These are phyloP conservation scores for Trichophyton schoenleinii DNA, from an alignment of 2,329 filamentous ascomycete species.

Conservation along the genomic window DNA sequence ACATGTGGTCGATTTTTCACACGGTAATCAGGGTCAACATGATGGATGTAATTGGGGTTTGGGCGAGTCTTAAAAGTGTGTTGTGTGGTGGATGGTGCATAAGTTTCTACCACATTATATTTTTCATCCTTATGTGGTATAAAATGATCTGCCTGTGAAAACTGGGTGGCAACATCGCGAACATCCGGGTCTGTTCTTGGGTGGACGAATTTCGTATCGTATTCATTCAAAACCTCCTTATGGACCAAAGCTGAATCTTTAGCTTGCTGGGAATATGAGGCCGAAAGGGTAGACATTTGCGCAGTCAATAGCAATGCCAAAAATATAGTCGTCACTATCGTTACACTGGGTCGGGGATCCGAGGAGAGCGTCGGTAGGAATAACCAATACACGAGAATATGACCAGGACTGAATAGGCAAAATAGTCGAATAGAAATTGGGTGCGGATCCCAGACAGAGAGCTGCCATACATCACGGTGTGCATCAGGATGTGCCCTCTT, in stretches of 20 bases:
- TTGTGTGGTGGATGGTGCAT: constrained; percentile 50
- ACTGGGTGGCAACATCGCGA: constrained; percentile 67
- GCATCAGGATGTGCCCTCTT: constrained; percentile 65
- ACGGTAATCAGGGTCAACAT: constrained; percentile 55
- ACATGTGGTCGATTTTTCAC: constrained; percentile 26
- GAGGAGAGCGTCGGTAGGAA: constrained; percentile 66
- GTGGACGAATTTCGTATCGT: constrained; percentile 90
- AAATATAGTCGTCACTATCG: constrained; percentile 69
- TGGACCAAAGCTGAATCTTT: constrained; percentile 78
- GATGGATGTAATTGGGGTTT: constrained; percentile 65
- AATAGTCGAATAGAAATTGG: constrained; percentile 72
- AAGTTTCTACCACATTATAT: constrained; percentile 46
- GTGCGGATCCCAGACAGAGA: constrained; percentile 85
- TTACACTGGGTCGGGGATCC: constrained; percentile 72
- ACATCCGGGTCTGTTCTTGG: constrained; percentile 74
- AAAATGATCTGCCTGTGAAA: constrained; percentile 36
- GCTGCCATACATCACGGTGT: constrained; percentile 81
- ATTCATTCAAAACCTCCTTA: constrained; percentile 86
- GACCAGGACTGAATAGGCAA: constrained; percentile 83
- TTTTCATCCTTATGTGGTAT: constrained; percentile 32
- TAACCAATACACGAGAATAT: constrained; percentile 80
- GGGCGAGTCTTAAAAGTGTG: constrained; percentile 69
- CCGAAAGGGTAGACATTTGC: constrained; percentile 62
- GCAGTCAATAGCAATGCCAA: constrained; percentile 62
- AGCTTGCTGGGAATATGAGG: constrained; percentile 66